Evolutionary conservation across 331 rosid genomes (phyloP).

Genomic region (Malus hybrid): DNA sequence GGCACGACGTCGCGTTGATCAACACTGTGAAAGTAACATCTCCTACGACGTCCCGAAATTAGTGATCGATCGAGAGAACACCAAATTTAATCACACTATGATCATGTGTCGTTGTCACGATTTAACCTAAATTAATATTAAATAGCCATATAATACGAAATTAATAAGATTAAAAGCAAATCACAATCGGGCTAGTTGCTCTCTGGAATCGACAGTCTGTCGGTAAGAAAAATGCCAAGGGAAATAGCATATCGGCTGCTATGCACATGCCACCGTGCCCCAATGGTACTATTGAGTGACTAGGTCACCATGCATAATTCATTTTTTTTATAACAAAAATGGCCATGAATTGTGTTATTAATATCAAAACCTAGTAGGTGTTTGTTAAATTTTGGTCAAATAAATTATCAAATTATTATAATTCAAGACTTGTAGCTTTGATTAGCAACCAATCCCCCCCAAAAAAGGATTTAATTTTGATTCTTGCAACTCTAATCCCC

Average conservation of each 20-base stretch:
- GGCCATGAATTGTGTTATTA: background rate
- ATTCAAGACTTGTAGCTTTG: background rate
- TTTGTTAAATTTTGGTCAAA: background rate
- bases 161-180: background rate
- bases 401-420: too few relatives aligned
- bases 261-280: constrained; percentile 1
- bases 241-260: background rate
- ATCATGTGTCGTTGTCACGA: background rate
- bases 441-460: background rate
- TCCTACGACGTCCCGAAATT: background rate
- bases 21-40: background rate
- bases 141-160: too few relatives aligned
- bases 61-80: background rate
- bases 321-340: background rate
- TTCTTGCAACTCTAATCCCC: background rate
- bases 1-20: constrained; percentile 7
- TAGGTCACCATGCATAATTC: background rate
- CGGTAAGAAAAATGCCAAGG: background rate
- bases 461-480: background rate
- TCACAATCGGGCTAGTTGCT: background rate
- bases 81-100: background rate
- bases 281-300: background rate
- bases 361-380: background rate
- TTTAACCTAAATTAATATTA: background rate
- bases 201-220: background rate